phyloP scores from a whole-genome alignment of 768 basidiomycete genomes.

The Auricularia sp. region DNA sequence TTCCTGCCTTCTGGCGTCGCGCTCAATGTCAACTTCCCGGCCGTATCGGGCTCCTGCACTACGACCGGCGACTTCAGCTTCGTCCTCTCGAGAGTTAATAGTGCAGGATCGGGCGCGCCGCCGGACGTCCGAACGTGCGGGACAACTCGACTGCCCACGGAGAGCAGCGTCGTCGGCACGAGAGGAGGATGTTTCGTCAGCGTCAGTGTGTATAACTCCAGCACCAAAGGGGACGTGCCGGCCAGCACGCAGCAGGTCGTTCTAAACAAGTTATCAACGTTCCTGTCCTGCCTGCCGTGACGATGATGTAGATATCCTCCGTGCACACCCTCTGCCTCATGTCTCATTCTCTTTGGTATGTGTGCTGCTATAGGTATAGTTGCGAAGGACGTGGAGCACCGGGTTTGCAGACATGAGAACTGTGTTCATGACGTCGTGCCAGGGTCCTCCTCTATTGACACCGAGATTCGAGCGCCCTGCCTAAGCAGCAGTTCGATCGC shows the following conservation, averaged over 20 bases:
- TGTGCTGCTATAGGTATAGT: background rate
- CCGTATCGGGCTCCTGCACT: conserved; percentile 26
- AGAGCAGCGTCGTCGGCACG: conserved; percentile 15
- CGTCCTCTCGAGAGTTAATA: conserved; percentile 15
- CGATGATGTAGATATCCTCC: background rate
- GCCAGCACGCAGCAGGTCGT: conserved; percentile 20
- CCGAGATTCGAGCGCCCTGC: no score
- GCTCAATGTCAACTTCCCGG: conserved; percentile 43
- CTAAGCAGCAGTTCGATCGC: no score
- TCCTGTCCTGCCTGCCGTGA: conserved; percentile 11
- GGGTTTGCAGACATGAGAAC: no score
- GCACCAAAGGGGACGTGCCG: conserved; percentile 23
- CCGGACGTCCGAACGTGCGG: conserved; percentile 17
- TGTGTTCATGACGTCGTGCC: no score
- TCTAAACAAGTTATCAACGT: conserved; percentile 10
- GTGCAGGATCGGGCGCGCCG: conserved; percentile 21
- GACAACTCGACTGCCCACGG: conserved; percentile 21
- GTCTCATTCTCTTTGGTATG: background rate
- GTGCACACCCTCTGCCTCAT: no score
- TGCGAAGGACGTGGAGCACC: no score
- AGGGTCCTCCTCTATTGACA: no score
- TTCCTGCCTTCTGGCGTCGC: conserved; percentile 32
- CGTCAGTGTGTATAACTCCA: conserved; percentile 22
- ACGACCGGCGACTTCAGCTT: conserved; percentile 29
- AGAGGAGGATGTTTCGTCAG: conserved; percentile 22